Conservation (phyloP, 257 asterid species). For the Solanum pinnatisectum region DNA sequence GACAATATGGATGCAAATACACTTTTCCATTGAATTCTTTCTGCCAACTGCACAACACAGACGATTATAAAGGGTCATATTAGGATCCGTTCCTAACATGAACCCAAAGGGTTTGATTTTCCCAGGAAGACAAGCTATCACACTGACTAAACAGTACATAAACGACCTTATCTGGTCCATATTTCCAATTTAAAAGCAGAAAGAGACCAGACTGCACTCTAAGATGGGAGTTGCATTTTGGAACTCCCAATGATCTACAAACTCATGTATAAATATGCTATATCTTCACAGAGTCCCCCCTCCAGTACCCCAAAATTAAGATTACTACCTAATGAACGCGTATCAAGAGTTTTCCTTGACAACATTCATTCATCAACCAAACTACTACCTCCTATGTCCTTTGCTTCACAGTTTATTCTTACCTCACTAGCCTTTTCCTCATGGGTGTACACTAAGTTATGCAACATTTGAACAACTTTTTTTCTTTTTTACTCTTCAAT, state of each 20-base stretch:
- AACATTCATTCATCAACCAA: conserved; percentile 8
- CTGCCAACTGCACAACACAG: conserved; percentile 11
- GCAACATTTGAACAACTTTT: not conserved
- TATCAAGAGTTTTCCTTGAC: not conserved
- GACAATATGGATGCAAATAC: not conserved
- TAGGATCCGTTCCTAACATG: conserved; percentile 43
- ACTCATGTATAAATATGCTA: conserved; percentile 15
- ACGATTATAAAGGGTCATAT: conserved; percentile 6
- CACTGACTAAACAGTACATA: conserved; percentile 6
- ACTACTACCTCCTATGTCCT: conserved; percentile 7
- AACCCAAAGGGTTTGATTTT: conserved; percentile 14
- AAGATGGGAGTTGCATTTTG: conserved; percentile 14
- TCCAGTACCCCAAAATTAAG: conserved; percentile 12
- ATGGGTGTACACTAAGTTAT: not conserved
- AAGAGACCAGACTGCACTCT: conserved; percentile 26
- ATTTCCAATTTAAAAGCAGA: conserved; percentile 45
- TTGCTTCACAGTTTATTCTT: conserved; percentile 7
- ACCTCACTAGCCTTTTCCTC: not conserved
- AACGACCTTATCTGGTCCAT: conserved; percentile 18
- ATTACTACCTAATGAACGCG: not conserved
- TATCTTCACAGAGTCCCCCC: conserved; percentile 11
- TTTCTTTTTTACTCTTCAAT: not conserved
- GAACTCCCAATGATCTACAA: conserved; percentile 21
- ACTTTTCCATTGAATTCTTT: conserved; percentile 8
- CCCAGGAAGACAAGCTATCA: conserved; percentile 23